Evolutionary conservation across 2,329 filamentous ascomycete genomes (phyloP).

Genomic region (Aspergillus ruber): DNA sequence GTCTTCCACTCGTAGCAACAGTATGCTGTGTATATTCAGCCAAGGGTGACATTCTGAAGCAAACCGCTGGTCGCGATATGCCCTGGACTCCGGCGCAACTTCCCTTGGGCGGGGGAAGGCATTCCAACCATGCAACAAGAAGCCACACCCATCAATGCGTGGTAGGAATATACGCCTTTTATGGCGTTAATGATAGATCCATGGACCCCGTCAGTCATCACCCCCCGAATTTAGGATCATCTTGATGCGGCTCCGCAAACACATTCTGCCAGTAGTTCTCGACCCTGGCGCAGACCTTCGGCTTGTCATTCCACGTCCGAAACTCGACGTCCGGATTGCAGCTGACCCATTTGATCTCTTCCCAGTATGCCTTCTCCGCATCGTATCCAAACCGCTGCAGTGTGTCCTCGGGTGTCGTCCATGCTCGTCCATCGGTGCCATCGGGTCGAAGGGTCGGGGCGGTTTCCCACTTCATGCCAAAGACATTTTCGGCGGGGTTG

Average conservation of each 20-base stretch:
- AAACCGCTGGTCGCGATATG: too few species aligned
- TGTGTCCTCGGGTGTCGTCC: conserved; percentile 28
- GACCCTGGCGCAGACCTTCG: conserved; percentile 23
- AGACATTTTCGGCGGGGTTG: conserved; percentile 34
- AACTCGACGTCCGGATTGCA: conserved; percentile 32
- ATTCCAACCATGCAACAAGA: too few species aligned
- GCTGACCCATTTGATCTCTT: conserved; percentile 35
- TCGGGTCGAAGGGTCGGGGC: conserved; percentile 30
- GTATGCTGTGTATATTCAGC: too few species aligned
- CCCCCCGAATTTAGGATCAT: conserved; percentile 26
- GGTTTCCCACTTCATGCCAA: conserved; percentile 32
- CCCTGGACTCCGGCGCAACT: too few species aligned
- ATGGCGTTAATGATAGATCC: background rate
- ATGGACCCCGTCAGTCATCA: background rate
- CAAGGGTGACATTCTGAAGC: background rate
- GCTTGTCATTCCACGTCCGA: conserved; percentile 28
- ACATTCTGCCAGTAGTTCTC: conserved; percentile 30
- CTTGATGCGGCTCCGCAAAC: conserved; percentile 27
- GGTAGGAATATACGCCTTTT: background rate
- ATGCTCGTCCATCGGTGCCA: conserved; percentile 30
- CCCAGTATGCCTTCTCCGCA: conserved; percentile 34
- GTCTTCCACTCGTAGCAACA: background rate
- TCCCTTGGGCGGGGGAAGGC: too few species aligned
- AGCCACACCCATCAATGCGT: background rate
- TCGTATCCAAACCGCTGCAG: conserved; percentile 34